These are phyloP conservation scores for Daedaleopsis nitida DNA, from an alignment of 768 basidiomycete genomes.

Conservation along the genomic window DNA sequence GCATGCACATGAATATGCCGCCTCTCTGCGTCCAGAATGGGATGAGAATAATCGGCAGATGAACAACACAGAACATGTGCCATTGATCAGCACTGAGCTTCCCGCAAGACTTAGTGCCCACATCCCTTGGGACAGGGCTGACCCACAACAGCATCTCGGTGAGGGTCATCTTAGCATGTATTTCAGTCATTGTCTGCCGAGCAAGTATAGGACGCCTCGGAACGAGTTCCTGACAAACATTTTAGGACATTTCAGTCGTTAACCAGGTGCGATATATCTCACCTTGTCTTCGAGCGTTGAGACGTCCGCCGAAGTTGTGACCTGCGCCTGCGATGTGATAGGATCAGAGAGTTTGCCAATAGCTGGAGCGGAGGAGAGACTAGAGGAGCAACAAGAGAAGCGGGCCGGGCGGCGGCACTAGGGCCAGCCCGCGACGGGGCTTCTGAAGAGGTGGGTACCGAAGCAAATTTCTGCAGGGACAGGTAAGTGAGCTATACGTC, in stretches of 20 bases:
- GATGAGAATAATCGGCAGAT: constrained; percentile 40
- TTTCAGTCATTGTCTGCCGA: neutral
- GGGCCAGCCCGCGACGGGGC: too few species aligned
- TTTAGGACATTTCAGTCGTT: neutral
- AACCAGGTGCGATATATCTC: neutral
- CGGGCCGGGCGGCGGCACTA: too few species aligned
- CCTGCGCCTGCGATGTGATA: too few species aligned
- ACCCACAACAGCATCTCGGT: constrained; percentile 22
- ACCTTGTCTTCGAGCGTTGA: neutral
- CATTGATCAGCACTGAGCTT: constrained; percentile 33
- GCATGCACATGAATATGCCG: constrained; percentile 11
- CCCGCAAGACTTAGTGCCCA: constrained; percentile 16
- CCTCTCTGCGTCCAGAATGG: constrained; percentile 36
- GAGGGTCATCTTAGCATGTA: constrained; percentile 1
- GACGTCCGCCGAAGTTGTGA: too few species aligned
- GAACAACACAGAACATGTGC: constrained; percentile 34
- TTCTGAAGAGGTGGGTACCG: too few species aligned
- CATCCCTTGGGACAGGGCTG: constrained; percentile 9
- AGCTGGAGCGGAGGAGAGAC: too few species aligned
- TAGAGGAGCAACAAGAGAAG: too few species aligned
- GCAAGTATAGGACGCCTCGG: neutral
- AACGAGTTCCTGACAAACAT: neutral
- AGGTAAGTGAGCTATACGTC: too few species aligned
- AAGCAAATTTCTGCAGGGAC: too few species aligned
- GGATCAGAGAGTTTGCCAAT: too few species aligned